These are phyloP conservation scores for Chionographis japonica DNA, from an alignment of 106 monocot species.

Conservation along the genomic window DNA sequence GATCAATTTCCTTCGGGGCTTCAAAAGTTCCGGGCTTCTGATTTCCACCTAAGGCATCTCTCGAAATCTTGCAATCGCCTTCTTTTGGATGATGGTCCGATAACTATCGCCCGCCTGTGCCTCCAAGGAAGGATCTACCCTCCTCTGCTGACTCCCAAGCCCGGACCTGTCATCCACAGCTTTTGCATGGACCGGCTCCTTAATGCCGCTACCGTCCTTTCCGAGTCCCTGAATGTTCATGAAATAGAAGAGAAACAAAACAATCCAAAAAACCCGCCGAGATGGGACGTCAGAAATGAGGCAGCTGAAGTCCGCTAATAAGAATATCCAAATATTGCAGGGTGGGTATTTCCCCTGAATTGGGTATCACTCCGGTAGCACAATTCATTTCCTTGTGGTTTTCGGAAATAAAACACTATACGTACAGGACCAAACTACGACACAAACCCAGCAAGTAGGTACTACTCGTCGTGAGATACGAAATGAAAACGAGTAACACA, in stretches of 20 bases:
- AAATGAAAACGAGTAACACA: too few relatives aligned
- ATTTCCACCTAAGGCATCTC: constrained; percentile 56
- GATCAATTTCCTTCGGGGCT: too few relatives aligned
- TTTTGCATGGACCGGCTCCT: constrained; percentile 87
- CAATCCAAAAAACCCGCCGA: neutral
- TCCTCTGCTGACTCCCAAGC: constrained; percentile 79
- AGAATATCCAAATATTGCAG: neutral
- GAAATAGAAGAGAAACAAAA: constrained; percentile 2
- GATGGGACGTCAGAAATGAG: constrained; percentile 6
- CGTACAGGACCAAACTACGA: too few relatives aligned
- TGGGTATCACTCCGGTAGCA: too few relatives aligned
- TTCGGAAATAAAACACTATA: too few relatives aligned
- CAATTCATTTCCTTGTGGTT: too few relatives aligned
- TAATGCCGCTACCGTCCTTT: constrained; percentile 92
- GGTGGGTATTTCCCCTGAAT: too few relatives aligned
- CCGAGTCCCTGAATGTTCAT: constrained; percentile 69
- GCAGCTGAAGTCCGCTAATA: neutral
- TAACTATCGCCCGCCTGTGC: constrained; percentile 92
- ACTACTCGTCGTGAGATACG: too few relatives aligned
- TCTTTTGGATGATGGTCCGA: constrained; percentile 88
- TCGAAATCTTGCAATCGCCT: constrained; percentile 89
- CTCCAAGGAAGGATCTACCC: constrained; percentile 65
- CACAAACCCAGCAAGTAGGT: too few relatives aligned
- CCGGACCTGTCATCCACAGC: constrained; percentile 73
- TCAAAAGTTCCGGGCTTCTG: too few relatives aligned